phyloP scores from a whole-genome alignment of 2,329 filamentous ascomycete genomes.

The Hypoxylon sp. region DNA sequence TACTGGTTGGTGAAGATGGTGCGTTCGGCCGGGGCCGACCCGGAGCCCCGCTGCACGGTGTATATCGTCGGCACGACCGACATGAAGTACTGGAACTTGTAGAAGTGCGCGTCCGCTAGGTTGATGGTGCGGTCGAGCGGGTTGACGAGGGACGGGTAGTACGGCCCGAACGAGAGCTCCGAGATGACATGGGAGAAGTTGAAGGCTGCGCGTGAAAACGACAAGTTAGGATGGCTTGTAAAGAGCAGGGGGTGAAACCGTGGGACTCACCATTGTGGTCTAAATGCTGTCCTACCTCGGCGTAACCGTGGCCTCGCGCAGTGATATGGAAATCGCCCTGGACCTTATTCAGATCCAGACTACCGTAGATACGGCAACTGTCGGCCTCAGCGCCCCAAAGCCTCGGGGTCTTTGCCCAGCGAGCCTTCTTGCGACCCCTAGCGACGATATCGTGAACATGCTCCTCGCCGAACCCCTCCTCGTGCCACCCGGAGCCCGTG shows the following conservation, averaged over 20 bases:
- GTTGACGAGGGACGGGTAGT: conserved; percentile 93
- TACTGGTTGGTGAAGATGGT: conserved; percentile 96
- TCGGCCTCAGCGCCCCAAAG: conserved; percentile 69
- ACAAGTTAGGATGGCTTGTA: conserved; percentile 42
- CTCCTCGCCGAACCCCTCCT: conserved; percentile 79
- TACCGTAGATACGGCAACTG: conserved; percentile 90
- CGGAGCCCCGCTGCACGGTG: conserved; percentile 66
- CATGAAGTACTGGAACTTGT: conserved; percentile 98
- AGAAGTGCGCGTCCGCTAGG: conserved; percentile 79
- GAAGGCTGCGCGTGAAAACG: conserved; percentile 71
- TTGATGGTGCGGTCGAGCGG: conserved; percentile 93
- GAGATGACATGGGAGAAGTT: conserved; percentile 98
- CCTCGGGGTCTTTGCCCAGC: conserved; percentile 81
- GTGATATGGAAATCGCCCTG: conserved; percentile 99
- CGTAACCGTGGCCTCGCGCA: conserved; percentile 93
- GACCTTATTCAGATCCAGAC: conserved; percentile 92
- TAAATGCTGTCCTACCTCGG: conserved; percentile 81
- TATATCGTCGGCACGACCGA: conserved; percentile 96
- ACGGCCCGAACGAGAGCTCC: conserved; percentile 96
- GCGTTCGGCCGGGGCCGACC: conserved; percentile 56
- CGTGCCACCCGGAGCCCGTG: conserved; percentile 70
- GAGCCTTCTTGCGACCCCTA: conserved; percentile 71
- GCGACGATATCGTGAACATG: conserved; percentile 93
- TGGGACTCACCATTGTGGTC: conserved; percentile 78
- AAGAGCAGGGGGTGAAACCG: neutral